phyloP scores from a whole-genome alignment of 1,284 basidiomycete species.

The Sanghuangporus baumii region DNA sequence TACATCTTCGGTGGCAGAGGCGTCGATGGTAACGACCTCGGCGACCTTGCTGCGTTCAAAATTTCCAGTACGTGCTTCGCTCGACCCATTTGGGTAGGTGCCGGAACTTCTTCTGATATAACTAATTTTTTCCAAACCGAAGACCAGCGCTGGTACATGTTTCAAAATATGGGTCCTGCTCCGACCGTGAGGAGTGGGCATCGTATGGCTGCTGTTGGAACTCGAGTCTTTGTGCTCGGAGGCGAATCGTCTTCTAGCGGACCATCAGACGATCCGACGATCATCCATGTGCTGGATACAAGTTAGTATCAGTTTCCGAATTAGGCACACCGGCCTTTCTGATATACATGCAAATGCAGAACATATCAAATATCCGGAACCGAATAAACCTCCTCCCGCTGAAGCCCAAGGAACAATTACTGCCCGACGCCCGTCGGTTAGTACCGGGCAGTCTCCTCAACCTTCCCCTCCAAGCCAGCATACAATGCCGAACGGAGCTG shows the following conservation, averaged over 20 bases:
- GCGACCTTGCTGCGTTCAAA: slow-evolving; percentile 95
- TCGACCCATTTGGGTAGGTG: not conserved
- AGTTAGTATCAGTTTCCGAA: slow-evolving; percentile 48
- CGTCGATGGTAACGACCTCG: slow-evolving; percentile 94
- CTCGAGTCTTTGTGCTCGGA: slow-evolving; percentile 88
- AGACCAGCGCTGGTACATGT: slow-evolving; percentile 95
- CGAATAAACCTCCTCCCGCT: slow-evolving; percentile 45
- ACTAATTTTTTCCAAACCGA: not conserved
- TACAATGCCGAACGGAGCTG: slow-evolving; percentile 29
- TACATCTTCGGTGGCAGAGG: slow-evolving; percentile 98
- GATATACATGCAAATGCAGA: slow-evolving; percentile 39
- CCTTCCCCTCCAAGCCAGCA: slow-evolving; percentile 17
- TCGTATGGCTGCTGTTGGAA: slow-evolving; percentile 88
- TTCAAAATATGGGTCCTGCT: slow-evolving; percentile 97
- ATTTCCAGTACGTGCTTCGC: slow-evolving; percentile 70
- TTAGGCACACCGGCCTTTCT: slow-evolving; percentile 8
- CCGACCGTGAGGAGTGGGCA: slow-evolving; percentile 91
- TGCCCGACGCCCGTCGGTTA: slow-evolving; percentile 37
- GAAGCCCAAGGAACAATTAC: slow-evolving; percentile 30
- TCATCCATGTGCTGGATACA: slow-evolving; percentile 90
- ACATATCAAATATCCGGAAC: slow-evolving; percentile 92
- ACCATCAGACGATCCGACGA: slow-evolving; percentile 75
- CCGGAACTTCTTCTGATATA: not conserved
- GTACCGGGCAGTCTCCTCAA: slow-evolving; percentile 22
- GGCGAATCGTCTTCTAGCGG: slow-evolving; percentile 83